Evolutionary conservation across 108 stramenopile species (phyloP), one percentile per base, ranked within the genome.

Genomic region (Pseudonitzschia pungens): DNA sequence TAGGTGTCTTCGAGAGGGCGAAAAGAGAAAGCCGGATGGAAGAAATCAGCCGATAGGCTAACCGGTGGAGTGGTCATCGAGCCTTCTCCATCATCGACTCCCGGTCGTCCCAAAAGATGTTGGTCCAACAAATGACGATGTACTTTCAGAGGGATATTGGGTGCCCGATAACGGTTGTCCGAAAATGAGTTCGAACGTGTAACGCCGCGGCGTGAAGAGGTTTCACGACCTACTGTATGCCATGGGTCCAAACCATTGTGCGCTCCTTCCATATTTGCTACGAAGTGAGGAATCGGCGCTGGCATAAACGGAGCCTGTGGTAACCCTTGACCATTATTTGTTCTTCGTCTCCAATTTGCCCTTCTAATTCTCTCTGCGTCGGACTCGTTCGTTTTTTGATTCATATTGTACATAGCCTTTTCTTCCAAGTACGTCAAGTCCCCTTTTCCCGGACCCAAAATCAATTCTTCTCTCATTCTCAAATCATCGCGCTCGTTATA

Each of bases 111-210:
- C 11, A 84, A 70, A 2, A 83, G 74, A 70, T 94, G 91, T 66
- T 89, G 89, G 82, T 94, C 89, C 14, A 82, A 76, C 63, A 94
- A 72, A 70, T 94, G 93, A 40, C 83, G 80, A 83, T 94, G 93
- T 27, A 89, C 66, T 15, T 85, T 68, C 3, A 91, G n/a, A 16
- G 70, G 53, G 54, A 85, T 72, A 67, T 82, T 85, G 3, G 89
- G 87, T 40, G 53, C 22, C 45, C 60, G 72, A 15, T 16, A 53
- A 1, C 70, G 50, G 22, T 53, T 51, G 63, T 63, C 73, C 40
- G 76, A 59, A 44, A 53, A 68, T 1, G 81, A 75, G 43, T 62
- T 69, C 10, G 81, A 82, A 55, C 69, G 68, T 15, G 33, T 73
- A 18, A 52, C 7, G 11, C 14, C 22, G 21, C 21, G 22, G 26